phyloP scores from a whole-genome alignment of 2,329 filamentous ascomycete species.

The Neonectria punicea region DNA sequence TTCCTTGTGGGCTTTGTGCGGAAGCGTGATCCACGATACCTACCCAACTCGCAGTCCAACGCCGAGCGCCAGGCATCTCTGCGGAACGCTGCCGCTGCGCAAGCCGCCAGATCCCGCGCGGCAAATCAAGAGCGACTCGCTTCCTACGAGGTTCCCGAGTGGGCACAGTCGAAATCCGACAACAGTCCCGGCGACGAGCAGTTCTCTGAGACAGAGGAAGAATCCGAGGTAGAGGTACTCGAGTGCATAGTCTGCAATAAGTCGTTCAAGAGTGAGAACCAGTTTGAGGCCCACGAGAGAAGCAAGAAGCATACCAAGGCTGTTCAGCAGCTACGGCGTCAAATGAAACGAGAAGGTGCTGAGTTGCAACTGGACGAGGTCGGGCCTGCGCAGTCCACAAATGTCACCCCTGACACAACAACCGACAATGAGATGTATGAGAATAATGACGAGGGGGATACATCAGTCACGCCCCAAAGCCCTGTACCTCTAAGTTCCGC shows the following conservation, averaged over 20 bases:
- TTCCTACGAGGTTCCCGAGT: constrained; percentile 74
- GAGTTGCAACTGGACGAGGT: constrained; percentile 61
- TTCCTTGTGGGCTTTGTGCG: constrained; percentile 88
- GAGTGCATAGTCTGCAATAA: constrained; percentile 84
- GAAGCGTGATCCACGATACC: constrained; percentile 89
- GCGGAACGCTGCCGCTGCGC: constrained; percentile 81
- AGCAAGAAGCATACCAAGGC: constrained; percentile 97
- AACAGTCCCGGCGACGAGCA: constrained; percentile 61
- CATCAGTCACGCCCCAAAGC: neutral
- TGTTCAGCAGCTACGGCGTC: constrained; percentile 78
- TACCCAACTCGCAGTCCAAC: constrained; percentile 80
- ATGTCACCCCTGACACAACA: neutral
- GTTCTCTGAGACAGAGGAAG: constrained; percentile 71
- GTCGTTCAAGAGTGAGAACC: constrained; percentile 89
- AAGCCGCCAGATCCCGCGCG: constrained; percentile 84
- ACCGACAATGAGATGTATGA: neutral
- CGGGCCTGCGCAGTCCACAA: constrained; percentile 6
- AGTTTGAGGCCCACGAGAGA: constrained; percentile 90
- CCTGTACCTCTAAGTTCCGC: neutral
- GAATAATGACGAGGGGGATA: neutral
- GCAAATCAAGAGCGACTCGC: constrained; percentile 81
- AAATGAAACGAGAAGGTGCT: constrained; percentile 85
- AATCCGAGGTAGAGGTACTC: constrained; percentile 68
- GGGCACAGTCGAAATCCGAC: constrained; percentile 72
- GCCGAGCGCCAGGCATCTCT: constrained; percentile 82